A percentile compares a stretch with the other conserved stretches of the same genome.
Evolutionary conservation across 495 filamentous ascomycete species (phyloP).

Genomic region (Lineolata rhizophorae): DNA sequence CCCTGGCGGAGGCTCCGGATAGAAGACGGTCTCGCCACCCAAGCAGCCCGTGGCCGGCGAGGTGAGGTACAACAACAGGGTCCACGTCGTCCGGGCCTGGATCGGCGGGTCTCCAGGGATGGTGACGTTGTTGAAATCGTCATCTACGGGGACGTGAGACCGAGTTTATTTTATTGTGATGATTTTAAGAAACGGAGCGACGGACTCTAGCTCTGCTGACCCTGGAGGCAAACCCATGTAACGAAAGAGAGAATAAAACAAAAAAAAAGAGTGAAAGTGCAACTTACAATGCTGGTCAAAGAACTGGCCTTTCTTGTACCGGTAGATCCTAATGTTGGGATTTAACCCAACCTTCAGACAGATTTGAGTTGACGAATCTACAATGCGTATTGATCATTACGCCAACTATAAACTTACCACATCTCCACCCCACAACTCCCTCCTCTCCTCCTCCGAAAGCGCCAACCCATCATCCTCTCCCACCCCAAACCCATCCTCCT

Average conservation of each 20-base stretch:
- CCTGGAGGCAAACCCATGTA: no score
- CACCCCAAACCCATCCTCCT: not conserved
- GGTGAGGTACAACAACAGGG: slow-evolving; percentile 70
- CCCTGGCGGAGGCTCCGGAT: slow-evolving; percentile 39
- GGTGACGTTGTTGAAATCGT: slow-evolving; percentile 50
- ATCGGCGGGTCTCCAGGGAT: slow-evolving; percentile 26
- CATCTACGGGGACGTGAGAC: slow-evolving; percentile 30
- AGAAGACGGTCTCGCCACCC: slow-evolving; percentile 86
- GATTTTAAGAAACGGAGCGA: no score
- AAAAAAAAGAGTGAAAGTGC: not conserved
- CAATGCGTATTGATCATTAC: no score
- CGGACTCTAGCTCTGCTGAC: no score
- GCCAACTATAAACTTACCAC: slow-evolving; percentile 22
- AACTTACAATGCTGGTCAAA: slow-evolving; percentile 71
- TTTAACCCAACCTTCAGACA: slow-evolving; percentile 43
- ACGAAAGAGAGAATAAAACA: no score
- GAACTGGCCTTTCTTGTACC: slow-evolving; percentile 72
- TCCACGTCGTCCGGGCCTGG: slow-evolving; percentile 75
- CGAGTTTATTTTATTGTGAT: no score
- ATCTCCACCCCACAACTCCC: slow-evolving; percentile 53
- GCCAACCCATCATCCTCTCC: not conserved
- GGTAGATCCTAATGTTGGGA: slow-evolving; percentile 75
- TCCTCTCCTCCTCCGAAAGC: slow-evolving; percentile 15
- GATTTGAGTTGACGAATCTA: not conserved
- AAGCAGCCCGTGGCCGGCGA: slow-evolving; percentile 39